Evolutionary conservation across 352 stramenopile genomes (phyloP).

Genomic region (Phytopythium litorale): DNA sequence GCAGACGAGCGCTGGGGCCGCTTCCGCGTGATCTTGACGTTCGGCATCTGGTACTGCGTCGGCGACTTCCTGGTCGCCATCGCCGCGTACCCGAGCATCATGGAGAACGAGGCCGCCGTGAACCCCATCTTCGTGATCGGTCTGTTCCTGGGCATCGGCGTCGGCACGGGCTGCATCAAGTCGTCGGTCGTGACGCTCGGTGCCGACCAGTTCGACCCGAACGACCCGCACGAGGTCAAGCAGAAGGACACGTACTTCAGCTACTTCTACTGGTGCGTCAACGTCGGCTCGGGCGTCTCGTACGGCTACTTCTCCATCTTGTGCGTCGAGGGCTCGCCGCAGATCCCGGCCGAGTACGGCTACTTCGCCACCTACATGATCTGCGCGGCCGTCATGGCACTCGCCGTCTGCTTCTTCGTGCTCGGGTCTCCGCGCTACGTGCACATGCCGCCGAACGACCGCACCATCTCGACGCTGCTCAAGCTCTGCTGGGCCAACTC

Average conservation of each 20-base stretch:
- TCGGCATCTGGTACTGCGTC: constrained; percentile 59
- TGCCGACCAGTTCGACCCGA: constrained; percentile 53
- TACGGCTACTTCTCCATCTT: constrained; percentile 76
- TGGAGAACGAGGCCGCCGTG: constrained; percentile 27
- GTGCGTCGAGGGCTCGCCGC: constrained; percentile 57
- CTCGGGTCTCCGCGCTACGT: constrained; percentile 43
- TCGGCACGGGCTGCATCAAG: constrained; percentile 50
- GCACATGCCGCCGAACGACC: constrained; percentile 26
- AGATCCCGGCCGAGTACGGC: constrained; percentile 66
- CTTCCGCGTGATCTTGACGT: constrained; percentile 54
- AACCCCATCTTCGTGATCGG: constrained; percentile 60
- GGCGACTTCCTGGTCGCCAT: constrained; percentile 62
- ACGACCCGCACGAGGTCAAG: constrained; percentile 30
- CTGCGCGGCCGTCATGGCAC: constrained; percentile 33
- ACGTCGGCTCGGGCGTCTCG: constrained; percentile 60
- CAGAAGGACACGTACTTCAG: constrained; percentile 72
- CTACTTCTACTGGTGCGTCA: constrained; percentile 82
- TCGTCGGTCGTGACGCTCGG: constrained; percentile 53
- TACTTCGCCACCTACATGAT: constrained; percentile 78
- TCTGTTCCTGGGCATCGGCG: constrained; percentile 43
- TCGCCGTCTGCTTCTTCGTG: constrained; percentile 32
- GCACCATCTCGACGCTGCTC: constrained; percentile 41
- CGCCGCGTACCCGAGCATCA: constrained; percentile 43
- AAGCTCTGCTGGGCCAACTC: constrained; percentile 21
- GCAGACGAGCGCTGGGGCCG: constrained; percentile 59